Percentiles rank a stretch among this genome's conserved stretches.
Conservation (phyloP, 345 rosid species). For the Eucalyptus pauciflora region DNA sequence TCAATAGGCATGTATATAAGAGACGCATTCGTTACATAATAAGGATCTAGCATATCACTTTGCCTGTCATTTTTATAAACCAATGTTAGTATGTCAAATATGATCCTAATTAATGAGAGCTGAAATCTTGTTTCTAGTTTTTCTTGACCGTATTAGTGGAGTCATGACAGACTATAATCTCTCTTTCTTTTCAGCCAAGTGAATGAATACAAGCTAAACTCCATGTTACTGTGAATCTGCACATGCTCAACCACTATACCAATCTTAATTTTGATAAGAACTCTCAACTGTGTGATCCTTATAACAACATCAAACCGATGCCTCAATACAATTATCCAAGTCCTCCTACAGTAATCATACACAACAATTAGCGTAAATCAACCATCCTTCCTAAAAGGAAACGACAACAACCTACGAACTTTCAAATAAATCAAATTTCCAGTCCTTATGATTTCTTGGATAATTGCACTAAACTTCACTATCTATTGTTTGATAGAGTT, state of each 20-base stretch:
- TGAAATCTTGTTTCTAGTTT: not conserved
- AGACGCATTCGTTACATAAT: not conserved
- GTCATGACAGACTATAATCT: not conserved
- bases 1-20: not conserved
- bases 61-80: not conserved
- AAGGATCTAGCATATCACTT: not conserved
- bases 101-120: not conserved
- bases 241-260: not conserved
- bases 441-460: not conserved
- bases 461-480: not conserved
- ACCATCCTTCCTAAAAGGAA: not conserved
- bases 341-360: not conserved
- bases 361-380: not conserved
- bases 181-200: not conserved
- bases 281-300: not conserved
- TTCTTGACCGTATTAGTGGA: not conserved
- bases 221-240: not conserved
- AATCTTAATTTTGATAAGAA: not conserved
- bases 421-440: not conserved
- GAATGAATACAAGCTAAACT: not conserved
- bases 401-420: fast-evolving
- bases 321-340: not conserved
- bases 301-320: not conserved
- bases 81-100: not conserved
- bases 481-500: not conserved